Evolutionary conservation across 495 filamentous ascomycete genomes (phyloP).

Genomic region (Tuber umbilicatum): DNA sequence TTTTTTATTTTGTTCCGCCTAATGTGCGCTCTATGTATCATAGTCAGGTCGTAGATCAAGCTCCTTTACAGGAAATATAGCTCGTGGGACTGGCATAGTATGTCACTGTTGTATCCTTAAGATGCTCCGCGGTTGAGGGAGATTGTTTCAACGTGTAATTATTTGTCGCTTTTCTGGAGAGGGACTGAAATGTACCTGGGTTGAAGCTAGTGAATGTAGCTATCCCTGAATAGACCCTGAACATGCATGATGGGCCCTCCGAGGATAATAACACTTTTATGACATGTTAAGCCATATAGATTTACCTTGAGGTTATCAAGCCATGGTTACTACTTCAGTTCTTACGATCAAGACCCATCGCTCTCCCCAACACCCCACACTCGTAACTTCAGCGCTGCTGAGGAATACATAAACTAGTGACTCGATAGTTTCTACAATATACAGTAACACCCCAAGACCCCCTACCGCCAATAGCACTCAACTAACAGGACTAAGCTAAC

Average conservation of each 20-base stretch:
- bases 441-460: background rate
- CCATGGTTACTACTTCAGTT: background rate
- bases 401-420: background rate
- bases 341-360: background rate
- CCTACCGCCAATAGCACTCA: background rate
- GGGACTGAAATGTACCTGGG: background rate
- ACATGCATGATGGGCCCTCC: background rate
- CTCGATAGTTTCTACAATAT: background rate
- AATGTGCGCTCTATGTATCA: background rate
- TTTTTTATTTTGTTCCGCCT: background rate
- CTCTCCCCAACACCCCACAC: background rate
- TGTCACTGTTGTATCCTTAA: background rate
- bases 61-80: background rate
- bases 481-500: background rate
- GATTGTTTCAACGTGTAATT: background rate
- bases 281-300: background rate
- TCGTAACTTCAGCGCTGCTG: background rate
- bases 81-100: background rate
- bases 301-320: background rate
- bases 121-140: background rate
- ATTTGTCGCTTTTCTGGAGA: background rate
- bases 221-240: background rate
- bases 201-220: background rate
- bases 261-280: background rate
- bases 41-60: background rate